Evolutionary conservation across 139 green algal genomes (phyloP).

Genomic region (Astrephomene gubernaculifera): DNA sequence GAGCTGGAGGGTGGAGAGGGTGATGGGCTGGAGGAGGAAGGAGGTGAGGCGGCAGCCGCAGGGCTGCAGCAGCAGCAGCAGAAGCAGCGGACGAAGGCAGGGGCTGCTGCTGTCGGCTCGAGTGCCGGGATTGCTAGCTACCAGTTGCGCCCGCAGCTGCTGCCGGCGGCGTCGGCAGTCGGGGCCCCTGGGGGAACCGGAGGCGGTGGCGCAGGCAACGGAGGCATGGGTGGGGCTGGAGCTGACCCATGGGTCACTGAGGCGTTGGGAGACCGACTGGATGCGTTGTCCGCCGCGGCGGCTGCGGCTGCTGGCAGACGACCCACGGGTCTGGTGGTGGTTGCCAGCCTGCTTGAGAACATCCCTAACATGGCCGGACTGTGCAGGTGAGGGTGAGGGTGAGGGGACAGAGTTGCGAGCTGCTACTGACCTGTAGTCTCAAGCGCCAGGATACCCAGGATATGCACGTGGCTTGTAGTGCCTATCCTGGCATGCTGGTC

Average conservation of each 20-base stretch:
- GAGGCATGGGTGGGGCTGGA: not conserved
- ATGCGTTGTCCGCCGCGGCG: conserved; percentile 21
- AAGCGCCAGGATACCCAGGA: too few species aligned
- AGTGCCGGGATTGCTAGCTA: not conserved
- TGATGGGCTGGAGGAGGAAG: not conserved
- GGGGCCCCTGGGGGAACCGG: not conserved
- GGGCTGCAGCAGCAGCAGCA: not conserved
- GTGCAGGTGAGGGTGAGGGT: conserved; percentile 55
- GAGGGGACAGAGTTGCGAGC: not conserved
- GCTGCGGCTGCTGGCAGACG: not conserved
- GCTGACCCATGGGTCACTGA: not conserved
- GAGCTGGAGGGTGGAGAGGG: not conserved
- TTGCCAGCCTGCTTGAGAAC: conserved; percentile 84
- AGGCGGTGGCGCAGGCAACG: conserved; percentile 64
- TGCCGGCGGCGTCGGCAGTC: not conserved
- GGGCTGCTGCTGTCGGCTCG: not conserved
- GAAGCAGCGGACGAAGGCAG: conserved; percentile 12
- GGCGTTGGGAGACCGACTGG: conserved; percentile 7
- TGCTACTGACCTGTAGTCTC: too few species aligned
- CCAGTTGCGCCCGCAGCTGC: conserved; percentile 27
- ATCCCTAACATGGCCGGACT: conserved; percentile 89
- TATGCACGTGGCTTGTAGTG: too few species aligned
- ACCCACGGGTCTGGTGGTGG: conserved; percentile 79
- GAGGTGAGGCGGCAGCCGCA: not conserved
- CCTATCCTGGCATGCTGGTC: too few species aligned